Conservation (phyloP, 345 rosid species). For the Luvunga scandens region DNA sequence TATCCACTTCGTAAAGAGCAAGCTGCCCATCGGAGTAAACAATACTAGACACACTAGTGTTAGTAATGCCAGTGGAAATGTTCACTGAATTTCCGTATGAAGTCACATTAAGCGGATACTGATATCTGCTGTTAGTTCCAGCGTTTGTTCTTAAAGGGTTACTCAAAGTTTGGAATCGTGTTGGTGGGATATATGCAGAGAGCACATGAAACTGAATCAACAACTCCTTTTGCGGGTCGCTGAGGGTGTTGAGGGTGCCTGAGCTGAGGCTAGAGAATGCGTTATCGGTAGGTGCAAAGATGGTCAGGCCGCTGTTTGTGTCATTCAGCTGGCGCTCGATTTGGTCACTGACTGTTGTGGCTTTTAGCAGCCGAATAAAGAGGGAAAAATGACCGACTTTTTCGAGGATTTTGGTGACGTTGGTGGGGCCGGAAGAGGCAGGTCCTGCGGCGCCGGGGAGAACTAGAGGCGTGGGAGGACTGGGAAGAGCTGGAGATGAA, state of each 20-base stretch:
- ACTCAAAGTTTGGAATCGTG: constrained; percentile 36
- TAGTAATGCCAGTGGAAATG: constrained; percentile 37
- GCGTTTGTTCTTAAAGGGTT: constrained; percentile 44
- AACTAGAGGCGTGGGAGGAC: constrained; percentile 13
- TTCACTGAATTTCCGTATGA: constrained; percentile 29
- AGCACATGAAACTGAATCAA: constrained; percentile 36
- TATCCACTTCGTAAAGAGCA: constrained; percentile 40
- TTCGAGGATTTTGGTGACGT: constrained; percentile 27
- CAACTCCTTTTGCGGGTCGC: constrained; percentile 25
- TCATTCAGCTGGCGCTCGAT: constrained; percentile 34
- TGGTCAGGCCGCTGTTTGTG: constrained; percentile 33
- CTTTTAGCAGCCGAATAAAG: constrained; percentile 27
- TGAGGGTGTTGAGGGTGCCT: constrained; percentile 33
- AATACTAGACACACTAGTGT: constrained; percentile 27
- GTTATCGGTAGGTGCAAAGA: constrained; percentile 33
- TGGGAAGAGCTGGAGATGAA: background rate
- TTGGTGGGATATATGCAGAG: constrained; percentile 23
- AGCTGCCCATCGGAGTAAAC: constrained; percentile 35
- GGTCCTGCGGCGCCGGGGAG: constrained; percentile 26
- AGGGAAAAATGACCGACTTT: constrained; percentile 32
- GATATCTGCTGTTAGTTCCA: constrained; percentile 21
- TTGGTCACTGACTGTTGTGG: constrained; percentile 24
- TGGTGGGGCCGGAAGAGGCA: background rate
- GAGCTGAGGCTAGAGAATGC: constrained; percentile 34
- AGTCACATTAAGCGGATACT: constrained; percentile 28